Conservation (phyloP, 2,329 filamentous ascomycete species). For the Aschersonia sp. region DNA sequence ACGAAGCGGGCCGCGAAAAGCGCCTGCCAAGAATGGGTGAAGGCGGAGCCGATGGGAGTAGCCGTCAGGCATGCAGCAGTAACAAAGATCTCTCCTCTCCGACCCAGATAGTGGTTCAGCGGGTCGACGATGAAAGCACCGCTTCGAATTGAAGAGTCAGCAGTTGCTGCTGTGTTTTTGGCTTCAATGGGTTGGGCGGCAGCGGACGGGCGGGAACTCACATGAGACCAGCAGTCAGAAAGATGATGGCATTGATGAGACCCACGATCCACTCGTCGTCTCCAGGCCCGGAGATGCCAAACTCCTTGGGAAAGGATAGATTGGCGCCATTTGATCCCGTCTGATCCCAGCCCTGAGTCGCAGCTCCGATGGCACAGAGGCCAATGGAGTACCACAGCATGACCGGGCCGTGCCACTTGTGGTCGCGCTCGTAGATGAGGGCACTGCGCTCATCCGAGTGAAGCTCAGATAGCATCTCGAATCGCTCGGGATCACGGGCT, state of each 20-base stretch:
- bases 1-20: conserved; percentile 51
- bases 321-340: conserved; percentile 46
- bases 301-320: conserved; percentile 35
- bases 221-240: conserved; percentile 36
- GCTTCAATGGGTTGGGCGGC: neutral
- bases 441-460: conserved; percentile 17
- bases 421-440: conserved; percentile 30
- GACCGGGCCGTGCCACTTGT: conserved; percentile 37
- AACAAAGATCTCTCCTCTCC: conserved; percentile 51
- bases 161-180: neutral
- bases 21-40: conserved; percentile 49
- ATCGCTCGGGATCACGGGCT: conserved; percentile 11
- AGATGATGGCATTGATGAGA: conserved; percentile 15
- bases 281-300: conserved; percentile 19
- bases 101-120: conserved; percentile 46
- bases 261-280: conserved; percentile 26
- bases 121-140: conserved; percentile 22
- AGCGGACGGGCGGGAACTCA: conserved; percentile 22
- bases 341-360: conserved; percentile 48
- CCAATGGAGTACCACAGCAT: conserved; percentile 26
- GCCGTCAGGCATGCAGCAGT: conserved; percentile 32
- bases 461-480: conserved; percentile 9
- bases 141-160: conserved; percentile 2
- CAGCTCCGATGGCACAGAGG: conserved; percentile 38
- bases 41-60: conserved; percentile 41